Evolutionary conservation across 1,284 basidiomycete species (phyloP), one percentile per base, ranked within the genome.

Genomic region (Pseudozyma sp.): DNA sequence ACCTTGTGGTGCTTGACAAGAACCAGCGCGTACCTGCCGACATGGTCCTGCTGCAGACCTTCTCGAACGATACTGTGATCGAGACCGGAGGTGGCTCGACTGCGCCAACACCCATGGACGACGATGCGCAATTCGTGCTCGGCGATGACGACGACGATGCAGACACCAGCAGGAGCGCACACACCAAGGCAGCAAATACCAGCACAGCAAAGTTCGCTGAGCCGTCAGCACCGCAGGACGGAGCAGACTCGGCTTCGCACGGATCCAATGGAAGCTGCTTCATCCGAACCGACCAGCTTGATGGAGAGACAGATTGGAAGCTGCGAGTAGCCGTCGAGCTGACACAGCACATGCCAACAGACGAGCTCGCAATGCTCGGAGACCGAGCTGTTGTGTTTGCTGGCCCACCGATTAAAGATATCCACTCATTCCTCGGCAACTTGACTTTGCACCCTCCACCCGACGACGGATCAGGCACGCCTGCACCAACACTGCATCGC

Each of bases 301-400:
- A 99, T 78, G 97, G 97, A 48, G 97, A 99, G 86, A 99, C 97
- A 1, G 97, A 99, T 81, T 99, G 97, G 97, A 99, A 99, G 85
- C 87, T 98, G 53, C 90, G 93, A 11, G 91, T 97, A 1, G 95
- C 96, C 0, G 91, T 97, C 4, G 89, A 91, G 1, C 88, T 91
- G 31, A 93, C 92, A 35, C 95, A 97, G 86, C 90, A 90, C 77
- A 86, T 96, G 67, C 87, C 87, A 0, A 89, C 88, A 43, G 87
- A 87, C 18, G 91, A 91, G 25, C 85, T 99, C 3, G 88, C 92
- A 21, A 85, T 88, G 8, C 86, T 96, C 13, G 49, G 67, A 48
- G 55, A 74, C 18, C 72, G 79, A 16, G 82, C 75, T 14, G 70
- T 73, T 9, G 64, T 59, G 34, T 52, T 83, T 92, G 95, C 95